phyloP scores from a whole-genome alignment of 2,329 filamentous ascomycete genomes.

The Phialophora expanda region DNA sequence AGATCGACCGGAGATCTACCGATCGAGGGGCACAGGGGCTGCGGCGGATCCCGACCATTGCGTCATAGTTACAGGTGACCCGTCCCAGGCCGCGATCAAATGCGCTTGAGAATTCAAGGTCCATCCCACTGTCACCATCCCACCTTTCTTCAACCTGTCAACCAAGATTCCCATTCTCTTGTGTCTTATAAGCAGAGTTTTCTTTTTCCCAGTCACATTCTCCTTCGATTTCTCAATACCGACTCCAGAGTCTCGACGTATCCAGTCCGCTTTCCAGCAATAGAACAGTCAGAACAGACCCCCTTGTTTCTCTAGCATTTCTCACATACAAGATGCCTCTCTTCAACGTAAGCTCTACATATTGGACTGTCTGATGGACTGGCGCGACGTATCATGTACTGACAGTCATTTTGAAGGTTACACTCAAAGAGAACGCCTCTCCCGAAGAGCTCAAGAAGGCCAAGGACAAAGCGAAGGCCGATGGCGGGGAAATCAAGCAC shows the following conservation, averaged over 20 bases:
- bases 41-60: slow-evolving; percentile 13
- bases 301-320: slow-evolving; percentile 11
- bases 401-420: slow-evolving; percentile 63
- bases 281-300: neutral
- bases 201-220: slow-evolving; percentile 1
- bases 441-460: slow-evolving; percentile 70
- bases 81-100: slow-evolving; percentile 1
- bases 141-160: neutral
- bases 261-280: neutral
- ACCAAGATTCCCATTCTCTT: slow-evolving; percentile 11
- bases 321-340: slow-evolving; percentile 45
- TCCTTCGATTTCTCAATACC: slow-evolving; percentile 8
- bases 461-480: slow-evolving; percentile 73
- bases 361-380: neutral
- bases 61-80: slow-evolving; percentile 4
- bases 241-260: slow-evolving; percentile 2
- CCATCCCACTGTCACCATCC: slow-evolving; percentile 13
- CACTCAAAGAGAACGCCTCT: slow-evolving; percentile 73
- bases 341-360: slow-evolving; percentile 45
- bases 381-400: slow-evolving; percentile 8
- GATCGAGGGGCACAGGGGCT: slow-evolving; percentile 3
- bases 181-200: slow-evolving; percentile 6
- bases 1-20: neutral
- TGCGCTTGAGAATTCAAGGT: neutral
- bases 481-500: slow-evolving; percentile 83